Base-by-base conservation (phyloP, 2,329 filamentous ascomycete genomes). In the Aspergillus bombycis region DNA sequence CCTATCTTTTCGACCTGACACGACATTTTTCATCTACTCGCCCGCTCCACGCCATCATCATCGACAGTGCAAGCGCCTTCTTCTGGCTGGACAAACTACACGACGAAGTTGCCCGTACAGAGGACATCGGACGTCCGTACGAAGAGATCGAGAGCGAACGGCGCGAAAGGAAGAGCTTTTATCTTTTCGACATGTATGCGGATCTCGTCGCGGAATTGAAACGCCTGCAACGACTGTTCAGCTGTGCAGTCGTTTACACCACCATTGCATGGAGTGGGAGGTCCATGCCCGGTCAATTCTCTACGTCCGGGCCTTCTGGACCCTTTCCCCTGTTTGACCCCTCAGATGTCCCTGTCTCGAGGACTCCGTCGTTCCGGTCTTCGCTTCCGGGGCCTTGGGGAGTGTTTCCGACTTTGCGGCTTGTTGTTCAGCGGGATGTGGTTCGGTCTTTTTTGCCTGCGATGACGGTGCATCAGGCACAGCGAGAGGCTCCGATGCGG, bases 11-110 rank as follows among this genome's bases (percentile, higher is more conserved):
- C 19, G 67, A 76, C 41, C 56, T 73, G 12, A 54, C 70, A 9
- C 66, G 71, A 0, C 85, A 88, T 70, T 64, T 70, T 23, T 88
- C 85, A 6, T 73, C 76, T 36, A 71, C 79, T 32, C 79, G 83
- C 1, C 72, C 74, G 0, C 68, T 89, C 1, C 80, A 82, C 50
- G 77, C 83, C 36, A 74, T 89, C 16, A 72, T 86, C 28, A 70
- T 90, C 8, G 85, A 88, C 71, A 84, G 84, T 60, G 79, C 83
- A 5, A 84, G 82, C 30, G 78, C 84, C 0, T 89, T 88, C 71
- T 79, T 83, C 74, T 86, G 84, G 83, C 81, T 83, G 67, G 79
- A 84, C 58, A 79, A 81, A 41, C 70, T 81, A 28, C 76, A 78
- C 43, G 78, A 81, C 16, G 81, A 83, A 59, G 78, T 79, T 26